Evolutionary conservation across 2,329 filamentous ascomycete genomes (phyloP).

Genomic region (Beauveria bassiana): DNA sequence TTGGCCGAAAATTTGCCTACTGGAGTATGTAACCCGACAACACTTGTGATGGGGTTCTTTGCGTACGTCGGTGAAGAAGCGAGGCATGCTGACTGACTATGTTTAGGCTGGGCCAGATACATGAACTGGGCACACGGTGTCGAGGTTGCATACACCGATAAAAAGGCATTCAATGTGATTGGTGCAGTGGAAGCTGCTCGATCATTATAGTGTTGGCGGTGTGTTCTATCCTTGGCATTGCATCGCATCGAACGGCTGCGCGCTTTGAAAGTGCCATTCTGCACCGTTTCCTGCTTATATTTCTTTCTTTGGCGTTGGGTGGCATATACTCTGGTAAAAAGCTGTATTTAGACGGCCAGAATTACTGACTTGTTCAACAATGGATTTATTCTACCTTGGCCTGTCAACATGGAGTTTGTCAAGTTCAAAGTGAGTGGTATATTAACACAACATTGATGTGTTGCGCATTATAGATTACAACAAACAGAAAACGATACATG

Average conservation of each 20-base stretch:
- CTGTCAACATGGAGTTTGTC: no score
- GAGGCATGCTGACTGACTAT: constrained; percentile 13
- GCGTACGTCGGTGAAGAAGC: neutral
- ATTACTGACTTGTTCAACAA: neutral
- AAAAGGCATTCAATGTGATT: constrained; percentile 53
- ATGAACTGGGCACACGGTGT: constrained; percentile 91
- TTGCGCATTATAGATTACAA: neutral
- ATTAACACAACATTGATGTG: neutral
- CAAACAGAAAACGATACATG: neutral
- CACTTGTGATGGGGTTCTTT: neutral
- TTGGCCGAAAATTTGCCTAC: constrained; percentile 90
- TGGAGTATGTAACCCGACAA: constrained; percentile 62
- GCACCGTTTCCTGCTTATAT: neutral
- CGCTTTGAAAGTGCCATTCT: neutral
- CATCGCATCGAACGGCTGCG: neutral
- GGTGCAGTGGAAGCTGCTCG: constrained; percentile 56
- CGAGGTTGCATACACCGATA: constrained; percentile 59
- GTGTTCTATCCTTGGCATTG: neutral
- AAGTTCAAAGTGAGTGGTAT: neutral
- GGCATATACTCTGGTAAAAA: neutral
- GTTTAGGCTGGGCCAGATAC: constrained; percentile 76
- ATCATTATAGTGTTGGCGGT: constrained; percentile 33
- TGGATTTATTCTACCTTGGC: neutral
- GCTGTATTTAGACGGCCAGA: neutral
- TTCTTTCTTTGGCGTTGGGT: constrained; percentile 5